Evolutionary conservation across 2,329 filamentous ascomycete genomes (phyloP).

Genomic region (Diaporthe sp.): DNA sequence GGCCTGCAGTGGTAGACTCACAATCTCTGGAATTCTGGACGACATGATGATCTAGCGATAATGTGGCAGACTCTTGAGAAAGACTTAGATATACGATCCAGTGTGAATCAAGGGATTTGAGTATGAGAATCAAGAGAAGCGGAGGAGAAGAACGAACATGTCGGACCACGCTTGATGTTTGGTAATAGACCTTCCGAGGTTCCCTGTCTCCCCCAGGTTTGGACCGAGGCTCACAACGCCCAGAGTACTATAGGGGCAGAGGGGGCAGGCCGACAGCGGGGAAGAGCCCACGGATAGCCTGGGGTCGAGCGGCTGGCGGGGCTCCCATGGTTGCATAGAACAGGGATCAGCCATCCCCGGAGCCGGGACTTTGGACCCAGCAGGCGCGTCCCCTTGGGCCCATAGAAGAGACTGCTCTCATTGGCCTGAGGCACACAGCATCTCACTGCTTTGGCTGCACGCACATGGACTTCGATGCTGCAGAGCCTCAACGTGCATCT

Average conservation of each 20-base stretch:
- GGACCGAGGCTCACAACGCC: slow-evolving; percentile 29
- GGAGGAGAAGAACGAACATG: background rate
- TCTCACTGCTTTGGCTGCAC: background rate
- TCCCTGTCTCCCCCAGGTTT: slow-evolving; percentile 25
- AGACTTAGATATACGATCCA: background rate
- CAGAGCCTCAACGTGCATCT: slow-evolving; percentile 25
- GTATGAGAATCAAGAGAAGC: slow-evolving; percentile 3
- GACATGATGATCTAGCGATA: slow-evolving; percentile 43
- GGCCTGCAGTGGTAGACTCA: slow-evolving; percentile 36
- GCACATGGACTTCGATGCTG: slow-evolving; percentile 14
- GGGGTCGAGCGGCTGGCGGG: slow-evolving; percentile 18
- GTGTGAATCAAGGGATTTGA: slow-evolving; percentile 1
- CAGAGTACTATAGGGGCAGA: background rate
- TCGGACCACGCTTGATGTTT: slow-evolving; percentile 15
- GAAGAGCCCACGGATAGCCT: slow-evolving; percentile 9
- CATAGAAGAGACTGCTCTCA: slow-evolving; percentile 4
- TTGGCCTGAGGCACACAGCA: background rate
- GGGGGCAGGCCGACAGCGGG: slow-evolving; percentile 26
- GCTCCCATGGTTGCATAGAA: slow-evolving; percentile 5
- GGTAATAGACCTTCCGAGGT: slow-evolving; percentile 29
- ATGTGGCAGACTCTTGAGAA: background rate
- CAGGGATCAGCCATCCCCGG: slow-evolving; percentile 17
- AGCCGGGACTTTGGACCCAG: background rate
- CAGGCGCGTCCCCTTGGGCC: background rate
- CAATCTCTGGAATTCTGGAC: slow-evolving; percentile 46